These are phyloP conservation scores for Solanum ossicruentum DNA, from an alignment of 257 asterid genomes.

Conservation along the genomic window DNA sequence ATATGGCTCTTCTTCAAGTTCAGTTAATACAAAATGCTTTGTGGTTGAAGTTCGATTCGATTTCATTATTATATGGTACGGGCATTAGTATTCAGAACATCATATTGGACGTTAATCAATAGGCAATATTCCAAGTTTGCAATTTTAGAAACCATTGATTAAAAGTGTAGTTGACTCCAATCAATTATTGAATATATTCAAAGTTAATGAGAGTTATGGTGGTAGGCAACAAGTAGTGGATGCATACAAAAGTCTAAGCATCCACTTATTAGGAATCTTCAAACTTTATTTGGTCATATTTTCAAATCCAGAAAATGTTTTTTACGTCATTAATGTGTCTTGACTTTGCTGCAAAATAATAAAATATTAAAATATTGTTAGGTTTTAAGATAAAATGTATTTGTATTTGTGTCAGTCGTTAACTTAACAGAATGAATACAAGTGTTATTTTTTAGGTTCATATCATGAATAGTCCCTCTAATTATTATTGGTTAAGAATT, in stretches of 20 bases:
- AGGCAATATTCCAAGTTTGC: background rate
- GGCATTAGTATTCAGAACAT: background rate
- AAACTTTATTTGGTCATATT: background rate
- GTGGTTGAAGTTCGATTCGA: too few relatives aligned
- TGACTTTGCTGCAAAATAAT: background rate
- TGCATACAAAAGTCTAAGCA: background rate
- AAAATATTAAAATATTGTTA: background rate
- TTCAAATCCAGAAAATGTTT: background rate
- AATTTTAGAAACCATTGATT: background rate
- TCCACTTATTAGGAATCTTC: background rate
- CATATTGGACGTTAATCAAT: background rate
- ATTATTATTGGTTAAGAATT: background rate
- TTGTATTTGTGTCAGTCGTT: background rate
- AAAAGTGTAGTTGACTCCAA: background rate
- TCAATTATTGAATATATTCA: background rate
- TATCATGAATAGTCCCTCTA: background rate
- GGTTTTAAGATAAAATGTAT: background rate
- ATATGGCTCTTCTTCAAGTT: rapidly evolving
- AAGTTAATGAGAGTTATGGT: background rate
- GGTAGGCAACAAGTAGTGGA: background rate
- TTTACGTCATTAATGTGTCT: background rate
- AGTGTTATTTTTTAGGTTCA: background rate
- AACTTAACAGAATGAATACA: background rate
- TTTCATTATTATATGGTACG: too few relatives aligned
- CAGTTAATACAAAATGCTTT: background rate